These are phyloP conservation scores for Chaetoceros tenuissimus DNA, from an alignment of 108 stramenopile genomes.

Conservation along the genomic window DNA sequence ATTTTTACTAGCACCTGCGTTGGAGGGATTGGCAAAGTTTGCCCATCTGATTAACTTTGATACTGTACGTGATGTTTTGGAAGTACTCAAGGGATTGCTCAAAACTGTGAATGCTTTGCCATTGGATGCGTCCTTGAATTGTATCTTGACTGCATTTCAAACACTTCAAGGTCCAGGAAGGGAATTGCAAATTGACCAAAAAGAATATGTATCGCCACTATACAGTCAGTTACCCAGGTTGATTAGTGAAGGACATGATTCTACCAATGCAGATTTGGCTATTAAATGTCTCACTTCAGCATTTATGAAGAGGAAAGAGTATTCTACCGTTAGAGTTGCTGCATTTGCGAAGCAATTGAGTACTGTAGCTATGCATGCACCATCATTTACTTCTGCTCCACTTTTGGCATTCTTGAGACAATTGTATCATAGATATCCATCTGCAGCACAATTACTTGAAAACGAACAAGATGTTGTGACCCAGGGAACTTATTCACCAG, in stretches of 20 bases:
- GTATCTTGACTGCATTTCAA: conserved; percentile 71
- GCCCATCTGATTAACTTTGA: conserved; percentile 82
- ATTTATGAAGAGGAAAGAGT: conserved; percentile 71
- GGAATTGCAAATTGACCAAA: conserved; percentile 74
- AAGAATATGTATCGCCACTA: conserved; percentile 74
- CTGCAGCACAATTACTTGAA: conserved; percentile 59
- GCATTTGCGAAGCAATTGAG: conserved; percentile 70
- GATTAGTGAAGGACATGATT: conserved; percentile 14
- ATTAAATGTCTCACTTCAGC: conserved; percentile 64
- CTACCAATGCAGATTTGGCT: conserved; percentile 25
- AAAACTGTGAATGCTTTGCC: conserved; percentile 51
- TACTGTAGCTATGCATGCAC: conserved; percentile 56
- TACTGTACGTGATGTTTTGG: conserved; percentile 71
- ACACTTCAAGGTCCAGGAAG: conserved; percentile 78
- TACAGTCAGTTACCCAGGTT: conserved; percentile 52
- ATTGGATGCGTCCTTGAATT: conserved; percentile 67
- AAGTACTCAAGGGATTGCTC: conserved; percentile 61
- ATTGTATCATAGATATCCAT: conserved; percentile 58
- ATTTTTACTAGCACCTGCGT: conserved; percentile 52
- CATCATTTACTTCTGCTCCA: conserved; percentile 56
- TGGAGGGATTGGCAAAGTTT: conserved; percentile 80
- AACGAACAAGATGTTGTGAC: conserved; percentile 80
- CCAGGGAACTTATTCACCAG: conserved; percentile 54
- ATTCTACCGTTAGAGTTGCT: conserved; percentile 58
- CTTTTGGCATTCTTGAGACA: conserved; percentile 69